Evolutionary conservation across 1,284 basidiomycete species (phyloP), one percentile per base, ranked within the genome.

Genomic region (Ceratobasidium sp.): DNA sequence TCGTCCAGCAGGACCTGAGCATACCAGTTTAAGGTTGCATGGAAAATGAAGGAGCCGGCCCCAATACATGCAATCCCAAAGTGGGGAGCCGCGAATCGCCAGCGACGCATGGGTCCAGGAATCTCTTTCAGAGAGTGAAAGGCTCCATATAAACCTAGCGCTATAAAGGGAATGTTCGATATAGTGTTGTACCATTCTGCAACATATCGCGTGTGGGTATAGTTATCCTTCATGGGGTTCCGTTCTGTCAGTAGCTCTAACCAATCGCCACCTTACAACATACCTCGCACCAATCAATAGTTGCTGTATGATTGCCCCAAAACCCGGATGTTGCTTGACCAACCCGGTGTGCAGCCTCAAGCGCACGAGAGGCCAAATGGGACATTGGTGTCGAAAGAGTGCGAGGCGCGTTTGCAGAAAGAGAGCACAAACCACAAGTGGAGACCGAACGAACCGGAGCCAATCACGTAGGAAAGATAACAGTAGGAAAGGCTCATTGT

Each of bases 201-300:
- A 45, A 76, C 71, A 48, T 74, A 73, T 16, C 48, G 39, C 14
- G 71, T 59, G 46, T 76, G 72, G 9, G 72, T 73, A 50, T 76
- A 76, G 75, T 76, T 76, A 60, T 76, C 75, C 73, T 75, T 18
- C n/a, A n/a, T n/a, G n/a, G n/a, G n/a, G n/a, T n/a, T n/a, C n/a
- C n/a, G n/a, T n/a, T n/a, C n/a, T n/a, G n/a, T n/a, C n/a, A n/a
- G n/a, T n/a, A n/a, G n/a, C n/a, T n/a, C n/a, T n/a, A n/a, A n/a
- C n/a, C n/a, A n/a, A n/a, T n/a, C n/a, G n/a, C n/a, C n/a, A n/a
- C n/a, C 45, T 2, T n/a, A 26, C 26, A 10, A 23, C 75, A 34
- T 46, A 73, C 74, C 67, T 75, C 76, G 62, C 75, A 76, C 75
- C 75, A 76, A 48, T 76, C 76, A n/a, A 76, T 71, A 8, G 76